These are phyloP conservation scores for Caulochytrium protostelioides DNA, from an alignment of 371 early-diverging fungal species.

Conservation along the genomic window DNA sequence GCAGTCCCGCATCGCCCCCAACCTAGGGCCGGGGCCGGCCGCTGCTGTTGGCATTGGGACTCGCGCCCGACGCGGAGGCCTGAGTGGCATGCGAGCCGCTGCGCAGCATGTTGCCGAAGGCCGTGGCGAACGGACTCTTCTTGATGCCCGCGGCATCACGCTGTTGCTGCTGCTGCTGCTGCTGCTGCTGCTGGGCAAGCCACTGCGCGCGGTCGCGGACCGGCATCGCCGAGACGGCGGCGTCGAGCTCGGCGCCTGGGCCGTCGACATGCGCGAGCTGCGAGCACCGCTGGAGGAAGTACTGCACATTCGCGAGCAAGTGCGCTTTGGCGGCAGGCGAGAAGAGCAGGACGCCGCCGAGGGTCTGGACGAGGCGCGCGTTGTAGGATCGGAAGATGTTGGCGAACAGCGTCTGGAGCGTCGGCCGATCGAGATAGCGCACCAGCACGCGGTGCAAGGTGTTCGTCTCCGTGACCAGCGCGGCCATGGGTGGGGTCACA, in stretches of 20 bases:
- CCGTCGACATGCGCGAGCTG: conserved; percentile 45
- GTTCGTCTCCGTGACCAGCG: conserved; percentile 66
- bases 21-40: too few relatives aligned
- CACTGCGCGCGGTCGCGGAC: background rate
- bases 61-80: too few relatives aligned
- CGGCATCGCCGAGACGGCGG: conserved; percentile 20
- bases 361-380: conserved; percentile 44
- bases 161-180: background rate
- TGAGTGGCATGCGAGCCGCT: too few relatives aligned
- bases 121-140: conserved; percentile 5
- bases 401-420: conserved; percentile 14
- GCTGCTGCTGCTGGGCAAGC: background rate
- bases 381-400: conserved; percentile 53
- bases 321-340: conserved; percentile 52
- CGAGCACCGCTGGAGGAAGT: conserved; percentile 38
- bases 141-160: background rate
- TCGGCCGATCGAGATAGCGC: conserved; percentile 46
- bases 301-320: conserved; percentile 53
- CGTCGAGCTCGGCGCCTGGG: conserved; percentile 49
- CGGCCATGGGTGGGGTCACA: conserved; percentile 37
- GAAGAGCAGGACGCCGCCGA: conserved; percentile 34
- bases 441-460: conserved; percentile 71
- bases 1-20: too few relatives aligned
- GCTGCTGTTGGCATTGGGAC: too few relatives aligned
- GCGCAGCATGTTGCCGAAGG: conserved; percentile 9